These are phyloP conservation scores for Rhizophagus prolifer DNA, from an alignment of 192 early-diverging fungal species.

Conservation along the genomic window DNA sequence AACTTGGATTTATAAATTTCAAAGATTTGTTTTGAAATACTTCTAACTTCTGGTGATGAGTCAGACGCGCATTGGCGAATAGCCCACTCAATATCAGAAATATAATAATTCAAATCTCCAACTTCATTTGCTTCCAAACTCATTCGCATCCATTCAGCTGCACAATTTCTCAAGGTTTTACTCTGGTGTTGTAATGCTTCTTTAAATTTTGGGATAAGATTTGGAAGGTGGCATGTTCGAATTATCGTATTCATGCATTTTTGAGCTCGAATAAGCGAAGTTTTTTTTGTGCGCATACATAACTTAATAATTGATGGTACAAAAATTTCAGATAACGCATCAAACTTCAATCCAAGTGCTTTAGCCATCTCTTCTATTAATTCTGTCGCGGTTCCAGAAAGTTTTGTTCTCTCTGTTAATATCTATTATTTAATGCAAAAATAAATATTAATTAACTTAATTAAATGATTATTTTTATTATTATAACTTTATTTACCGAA, in stretches of 20 bases:
- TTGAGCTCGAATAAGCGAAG: slow-evolving; percentile 63
- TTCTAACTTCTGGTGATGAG: slow-evolving; percentile 49
- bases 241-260: slow-evolving; percentile 64
- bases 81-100: slow-evolving; percentile 45
- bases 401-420: slow-evolving; percentile 69
- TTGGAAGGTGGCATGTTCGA: slow-evolving; percentile 52
- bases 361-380: slow-evolving; percentile 65
- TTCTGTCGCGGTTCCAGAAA: slow-evolving; percentile 67
- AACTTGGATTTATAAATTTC: slow-evolving; percentile 49
- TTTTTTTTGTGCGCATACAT: slow-evolving; percentile 73
- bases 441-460: background rate
- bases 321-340: slow-evolving; percentile 59
- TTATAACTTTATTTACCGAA: slow-evolving; percentile 52
- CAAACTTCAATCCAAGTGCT: slow-evolving; percentile 60
- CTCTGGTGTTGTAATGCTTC: slow-evolving; percentile 55
- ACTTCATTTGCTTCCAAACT: slow-evolving; percentile 48
- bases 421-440: slow-evolving; percentile 48
- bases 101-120: slow-evolving; percentile 33
- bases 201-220: slow-evolving; percentile 56
- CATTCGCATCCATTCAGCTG: slow-evolving; percentile 58
- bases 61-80: slow-evolving; percentile 51
- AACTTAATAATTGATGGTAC: slow-evolving; percentile 61
- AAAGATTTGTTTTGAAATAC: slow-evolving; percentile 45
- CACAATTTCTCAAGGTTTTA: slow-evolving; percentile 61
- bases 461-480: background rate